Percentiles rank a stretch among this genome's conserved stretches.
These are phyloP conservation scores for Aspergillus quadrilineatus DNA, from an alignment of 2,329 filamentous ascomycete genomes.

Conservation along the genomic window DNA sequence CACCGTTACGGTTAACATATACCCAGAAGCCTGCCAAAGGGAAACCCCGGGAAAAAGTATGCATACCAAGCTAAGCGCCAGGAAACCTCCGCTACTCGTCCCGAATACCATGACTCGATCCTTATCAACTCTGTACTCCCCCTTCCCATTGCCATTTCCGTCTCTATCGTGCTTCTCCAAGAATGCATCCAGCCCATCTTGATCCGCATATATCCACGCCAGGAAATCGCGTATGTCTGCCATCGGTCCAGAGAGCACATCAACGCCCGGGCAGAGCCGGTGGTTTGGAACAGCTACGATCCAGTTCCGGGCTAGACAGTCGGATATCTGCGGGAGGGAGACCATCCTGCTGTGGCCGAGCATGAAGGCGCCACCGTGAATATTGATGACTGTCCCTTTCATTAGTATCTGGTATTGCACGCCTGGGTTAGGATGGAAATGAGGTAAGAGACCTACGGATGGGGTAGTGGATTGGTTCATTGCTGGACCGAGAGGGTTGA, in stretches of 20 bases:
- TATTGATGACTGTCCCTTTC: conserved; percentile 36
- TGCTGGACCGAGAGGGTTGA: neutral
- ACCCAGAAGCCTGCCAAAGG: no score
- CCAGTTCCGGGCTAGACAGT: conserved; percentile 41
- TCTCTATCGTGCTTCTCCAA: conserved; percentile 17
- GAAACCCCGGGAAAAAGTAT: neutral
- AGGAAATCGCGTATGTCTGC: conserved; percentile 47
- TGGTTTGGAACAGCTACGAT: conserved; percentile 40
- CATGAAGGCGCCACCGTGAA: conserved; percentile 49
- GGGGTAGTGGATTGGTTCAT: conserved; percentile 19
- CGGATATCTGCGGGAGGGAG: conserved; percentile 39
- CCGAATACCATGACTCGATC: conserved; percentile 47
- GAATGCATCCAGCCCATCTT: conserved; percentile 32
- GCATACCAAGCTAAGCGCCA: conserved; percentile 47
- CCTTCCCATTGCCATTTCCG: neutral
- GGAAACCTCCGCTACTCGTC: conserved; percentile 45
- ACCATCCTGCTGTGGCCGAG: conserved; percentile 42
- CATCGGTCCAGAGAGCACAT: conserved; percentile 48
- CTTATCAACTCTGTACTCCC: conserved; percentile 22
- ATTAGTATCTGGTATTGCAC: neutral
- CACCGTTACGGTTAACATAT: neutral
- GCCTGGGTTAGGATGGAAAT: neutral
- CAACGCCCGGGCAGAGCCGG: conserved; percentile 48
- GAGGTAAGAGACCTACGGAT: conserved; percentile 20
- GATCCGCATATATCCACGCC: conserved; percentile 36